Conservation (phyloP, 2,329 filamentous ascomycete species). For the Fusarium praegraminearum region DNA sequence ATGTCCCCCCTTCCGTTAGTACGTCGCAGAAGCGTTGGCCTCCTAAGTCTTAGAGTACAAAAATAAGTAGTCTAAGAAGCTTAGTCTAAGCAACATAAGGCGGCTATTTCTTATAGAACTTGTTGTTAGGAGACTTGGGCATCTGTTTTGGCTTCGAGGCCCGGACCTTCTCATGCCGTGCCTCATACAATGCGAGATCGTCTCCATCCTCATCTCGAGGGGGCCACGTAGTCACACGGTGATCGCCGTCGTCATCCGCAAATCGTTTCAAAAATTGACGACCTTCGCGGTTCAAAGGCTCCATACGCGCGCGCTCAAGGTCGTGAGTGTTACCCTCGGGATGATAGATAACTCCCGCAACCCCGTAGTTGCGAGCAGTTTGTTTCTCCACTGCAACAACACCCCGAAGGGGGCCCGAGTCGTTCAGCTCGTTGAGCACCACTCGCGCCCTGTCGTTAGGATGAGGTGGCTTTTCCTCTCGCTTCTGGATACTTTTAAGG, state of each 20-base stretch:
- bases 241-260: constrained; percentile 9
- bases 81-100: no score
- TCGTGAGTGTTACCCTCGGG: rapidly evolving
- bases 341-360: constrained; percentile 2
- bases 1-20: no score
- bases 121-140: background rate
- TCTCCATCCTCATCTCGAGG: constrained; percentile 11
- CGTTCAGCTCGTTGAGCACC: background rate
- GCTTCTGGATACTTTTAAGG: rapidly evolving
- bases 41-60: no score
- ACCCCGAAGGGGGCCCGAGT: constrained; percentile 1
- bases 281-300: constrained; percentile 8
- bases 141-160: background rate
- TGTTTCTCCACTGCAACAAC: background rate
- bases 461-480: background rate
- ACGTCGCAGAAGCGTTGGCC: no score
- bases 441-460: constrained; percentile 2
- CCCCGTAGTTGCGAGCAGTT: background rate
- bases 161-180: background rate
- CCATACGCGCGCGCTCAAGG: background rate
- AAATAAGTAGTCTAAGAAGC: no score
- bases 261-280: constrained; percentile 11
- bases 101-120: background rate
- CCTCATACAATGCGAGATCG: constrained; percentile 9
- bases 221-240: constrained; percentile 18